Conservation (phyloP, 495 filamentous ascomycete genomes). For the Articulospora tetracladia region DNA sequence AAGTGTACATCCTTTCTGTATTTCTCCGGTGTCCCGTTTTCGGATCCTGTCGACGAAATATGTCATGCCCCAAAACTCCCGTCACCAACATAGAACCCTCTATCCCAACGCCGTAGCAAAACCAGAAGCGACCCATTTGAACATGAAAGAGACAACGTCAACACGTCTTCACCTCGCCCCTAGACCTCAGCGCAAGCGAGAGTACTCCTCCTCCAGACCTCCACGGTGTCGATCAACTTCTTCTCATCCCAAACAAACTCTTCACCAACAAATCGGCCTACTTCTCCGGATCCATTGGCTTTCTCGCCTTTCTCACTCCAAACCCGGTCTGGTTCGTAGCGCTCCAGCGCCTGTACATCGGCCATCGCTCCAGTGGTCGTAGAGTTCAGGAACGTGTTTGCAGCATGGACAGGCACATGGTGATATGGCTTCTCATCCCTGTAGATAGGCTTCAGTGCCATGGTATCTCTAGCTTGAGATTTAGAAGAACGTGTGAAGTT, state of each 20-base stretch:
- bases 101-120: background rate
- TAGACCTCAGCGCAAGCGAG: background rate
- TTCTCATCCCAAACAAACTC: background rate
- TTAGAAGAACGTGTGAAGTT: no score
- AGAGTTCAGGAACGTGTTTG: conserved; percentile 34
- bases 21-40: no score
- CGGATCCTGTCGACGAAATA: background rate
- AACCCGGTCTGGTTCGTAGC: background rate
- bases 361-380: conserved; percentile 32
- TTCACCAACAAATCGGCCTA: no score
- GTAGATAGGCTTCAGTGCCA: background rate
- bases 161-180: no score
- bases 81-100: background rate
- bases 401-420: conserved; percentile 38
- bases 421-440: conserved; percentile 27
- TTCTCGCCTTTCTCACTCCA: background rate
- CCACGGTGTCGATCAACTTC: background rate
- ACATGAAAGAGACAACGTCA: no score
- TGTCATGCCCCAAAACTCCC: background rate
- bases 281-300: background rate
- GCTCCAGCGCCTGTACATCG: background rate
- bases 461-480: no score
- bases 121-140: background rate
- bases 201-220: background rate
- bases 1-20: background rate